Percentiles rank a stretch among this genome's conserved stretches.
Evolutionary conservation across 192 early-diverging fungal species (phyloP).

Genomic region (Entomortierella chlamydospora): DNA sequence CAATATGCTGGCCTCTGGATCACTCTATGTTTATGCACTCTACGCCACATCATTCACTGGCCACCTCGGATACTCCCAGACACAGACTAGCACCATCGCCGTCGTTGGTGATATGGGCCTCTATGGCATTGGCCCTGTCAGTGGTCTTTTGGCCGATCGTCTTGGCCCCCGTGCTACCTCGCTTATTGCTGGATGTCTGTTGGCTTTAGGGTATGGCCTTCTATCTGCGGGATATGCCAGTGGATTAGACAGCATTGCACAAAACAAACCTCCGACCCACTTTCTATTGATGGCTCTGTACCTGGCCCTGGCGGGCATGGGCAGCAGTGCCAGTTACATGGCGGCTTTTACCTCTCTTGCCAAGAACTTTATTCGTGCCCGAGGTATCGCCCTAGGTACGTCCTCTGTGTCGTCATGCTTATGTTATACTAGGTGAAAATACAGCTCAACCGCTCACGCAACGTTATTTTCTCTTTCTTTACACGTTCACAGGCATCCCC

Average conservation of each 20-base stretch:
- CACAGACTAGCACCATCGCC: constrained; percentile 38
- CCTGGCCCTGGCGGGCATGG: constrained; percentile 32
- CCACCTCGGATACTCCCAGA: constrained; percentile 35
- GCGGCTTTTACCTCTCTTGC: constrained; percentile 39
- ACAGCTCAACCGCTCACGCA: neutral
- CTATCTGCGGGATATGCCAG: constrained; percentile 18
- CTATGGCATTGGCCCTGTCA: constrained; percentile 50
- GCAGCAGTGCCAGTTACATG: constrained; percentile 48
- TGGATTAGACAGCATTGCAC: constrained; percentile 17
- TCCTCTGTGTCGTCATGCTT: neutral
- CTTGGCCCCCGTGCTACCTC: constrained; percentile 33
- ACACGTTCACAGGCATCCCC: constrained; percentile 18
- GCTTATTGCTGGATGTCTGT: constrained; percentile 19
- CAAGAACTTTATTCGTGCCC: constrained; percentile 27
- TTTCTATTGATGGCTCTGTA: constrained; percentile 31
- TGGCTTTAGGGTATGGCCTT: constrained; percentile 21
- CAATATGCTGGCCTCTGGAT: constrained; percentile 47
- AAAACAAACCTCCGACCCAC: constrained; percentile 6
- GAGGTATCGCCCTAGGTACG: constrained; percentile 40
- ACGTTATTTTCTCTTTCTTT: neutral
- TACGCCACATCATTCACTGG: constrained; percentile 41
- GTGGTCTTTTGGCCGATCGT: constrained; percentile 37
- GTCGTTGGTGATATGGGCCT: constrained; percentile 53
- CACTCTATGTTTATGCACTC: constrained; percentile 45
- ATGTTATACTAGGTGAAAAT: too few species aligned